Base-by-base conservation (phyloP, 108 stramenopile genomes). In the Nannochloropsis salina region DNA sequence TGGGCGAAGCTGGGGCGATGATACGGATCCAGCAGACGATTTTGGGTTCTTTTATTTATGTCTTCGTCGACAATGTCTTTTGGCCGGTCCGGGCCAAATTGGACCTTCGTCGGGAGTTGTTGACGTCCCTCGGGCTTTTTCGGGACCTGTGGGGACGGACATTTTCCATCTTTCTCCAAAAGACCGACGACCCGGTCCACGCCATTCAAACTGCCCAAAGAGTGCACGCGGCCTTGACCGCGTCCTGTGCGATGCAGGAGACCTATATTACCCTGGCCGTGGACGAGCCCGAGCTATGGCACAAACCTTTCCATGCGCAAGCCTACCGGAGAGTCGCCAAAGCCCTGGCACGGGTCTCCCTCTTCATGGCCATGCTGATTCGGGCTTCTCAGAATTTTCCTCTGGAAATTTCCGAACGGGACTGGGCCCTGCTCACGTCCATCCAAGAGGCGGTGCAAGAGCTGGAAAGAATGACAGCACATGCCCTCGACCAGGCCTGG, bases 341-440 rank as follows among this genome's bases (percentile, higher is more conserved):
- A 6, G 15, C 61, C n/a, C n/a, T 74, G n/a, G 15, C 61, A n/a
- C 4, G n/a, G 61, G 61, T 74, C n/a, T 74, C 61, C 61, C 8
- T 74, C 20, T 74, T 74, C n/a, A 74, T 74, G 61, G 61, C 61
- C 61, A 74, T 74, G 61, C n/a, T 74, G 61, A n/a, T 74, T n/a
- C 61, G 61, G n/a, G 15, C 61, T 3, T 74, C 61, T n/a, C 15
- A n/a, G 8, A 8, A 15, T n/a, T 74, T 74, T n/a, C 61, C 61
- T n/a, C 61, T 74, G 20, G 61, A 74, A 74, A n/a, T 74, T n/a
- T 15, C 15, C 15, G 61, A 74, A n/a, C 61, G 61, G 61, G 61
- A 74, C 61, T 2, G 61, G 15, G 61, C 61, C 61, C 15, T 74
- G 61, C 61, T 74, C 15, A 74, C 20, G 20, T n/a, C 20, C 61